Conservation (phyloP, 73 alveolate genomes). For the Stentor coeruleus region DNA sequence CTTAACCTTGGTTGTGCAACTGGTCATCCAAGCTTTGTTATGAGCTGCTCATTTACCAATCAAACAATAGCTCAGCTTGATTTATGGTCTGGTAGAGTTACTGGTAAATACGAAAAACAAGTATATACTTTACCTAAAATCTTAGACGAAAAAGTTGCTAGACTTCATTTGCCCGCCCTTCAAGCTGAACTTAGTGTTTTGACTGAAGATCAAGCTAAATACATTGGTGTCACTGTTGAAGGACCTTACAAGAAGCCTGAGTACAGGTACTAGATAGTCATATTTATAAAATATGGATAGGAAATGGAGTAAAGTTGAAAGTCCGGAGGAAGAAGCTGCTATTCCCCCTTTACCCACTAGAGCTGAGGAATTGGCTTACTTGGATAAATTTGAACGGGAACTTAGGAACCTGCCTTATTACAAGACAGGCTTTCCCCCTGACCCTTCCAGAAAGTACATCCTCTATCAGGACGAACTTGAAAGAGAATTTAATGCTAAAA, state of each 20-base stretch:
- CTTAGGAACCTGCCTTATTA: neutral
- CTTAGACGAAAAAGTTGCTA: conserved; percentile 87
- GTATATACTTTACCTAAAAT: conserved; percentile 89
- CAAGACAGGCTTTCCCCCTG: neutral
- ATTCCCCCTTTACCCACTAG: conserved; percentile 16
- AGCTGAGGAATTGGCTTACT: neutral
- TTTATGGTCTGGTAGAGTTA: conserved; percentile 78
- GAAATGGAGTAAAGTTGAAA: neutral
- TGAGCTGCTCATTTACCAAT: conserved; percentile 93
- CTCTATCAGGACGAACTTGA: neutral
- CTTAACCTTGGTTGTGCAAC: conserved; percentile 97
- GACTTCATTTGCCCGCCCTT: conserved; percentile 76
- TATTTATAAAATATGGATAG: conserved; percentile 9
- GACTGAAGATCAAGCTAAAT: conserved; percentile 84
- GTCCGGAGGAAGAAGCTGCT: neutral
- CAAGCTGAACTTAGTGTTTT: conserved; percentile 89
- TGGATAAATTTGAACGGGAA: neutral
- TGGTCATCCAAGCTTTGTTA: conserved; percentile 97
- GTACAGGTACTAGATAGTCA: conserved; percentile 67
- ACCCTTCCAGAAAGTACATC: neutral
- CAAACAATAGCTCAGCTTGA: conserved; percentile 86
- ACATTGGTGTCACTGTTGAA: conserved; percentile 69
- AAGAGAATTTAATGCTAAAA: neutral
- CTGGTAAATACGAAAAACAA: conserved; percentile 80
- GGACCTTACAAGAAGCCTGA: conserved; percentile 90